Evolutionary conservation across 2,329 filamentous ascomycete species (phyloP), one percentile per base, ranked within the genome.

Genomic region (Alternaria ventricosa): DNA sequence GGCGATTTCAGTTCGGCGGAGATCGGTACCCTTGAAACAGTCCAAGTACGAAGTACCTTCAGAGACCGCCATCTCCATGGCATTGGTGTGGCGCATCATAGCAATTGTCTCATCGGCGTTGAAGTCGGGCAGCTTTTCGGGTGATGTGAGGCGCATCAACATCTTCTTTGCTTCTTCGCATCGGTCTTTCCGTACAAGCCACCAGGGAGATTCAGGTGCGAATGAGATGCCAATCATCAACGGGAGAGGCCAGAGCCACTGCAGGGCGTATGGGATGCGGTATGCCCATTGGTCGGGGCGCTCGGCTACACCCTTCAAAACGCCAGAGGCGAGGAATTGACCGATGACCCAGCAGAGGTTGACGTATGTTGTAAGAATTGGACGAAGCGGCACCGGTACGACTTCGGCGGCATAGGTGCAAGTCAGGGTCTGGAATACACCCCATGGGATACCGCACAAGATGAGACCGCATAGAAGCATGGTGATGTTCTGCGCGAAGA

Each of bases 11-110:
- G 93, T 97, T 22, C 93, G 88, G 63, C 93, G 90, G 55, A 90
- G 84, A 75, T 97, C 90, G 20, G 87, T 87, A n/a, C 93, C 92
- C 78, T 86, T 90, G 86, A 97, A 96, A 82, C 93, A 97, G 78
- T 97, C 93, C 70, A 87, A 79, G 80, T 96, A 97, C 41, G 86
- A 89, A 9, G 91, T 88, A 41, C 93, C 93, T 12, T 83, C 82
- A 43, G 73, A 73, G 9, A 92, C 89, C 78, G 88, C 83, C 75
- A 92, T 87, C 78, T 97, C 94, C 13, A 96, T 83, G 1, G 91
- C 90, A 6, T 92, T 94, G 5, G 93, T 97, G 75, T 96, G 92
- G 5, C 93, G 88, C 91, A 97, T 97, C 92, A 97, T 96, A 71
- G 92, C 89, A 64, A 97, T 86, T 0, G 92, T 96, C 44, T 79